Conservation (phyloP, 2,329 filamentous ascomycete genomes). For the Hypomyces rosellus region DNA sequence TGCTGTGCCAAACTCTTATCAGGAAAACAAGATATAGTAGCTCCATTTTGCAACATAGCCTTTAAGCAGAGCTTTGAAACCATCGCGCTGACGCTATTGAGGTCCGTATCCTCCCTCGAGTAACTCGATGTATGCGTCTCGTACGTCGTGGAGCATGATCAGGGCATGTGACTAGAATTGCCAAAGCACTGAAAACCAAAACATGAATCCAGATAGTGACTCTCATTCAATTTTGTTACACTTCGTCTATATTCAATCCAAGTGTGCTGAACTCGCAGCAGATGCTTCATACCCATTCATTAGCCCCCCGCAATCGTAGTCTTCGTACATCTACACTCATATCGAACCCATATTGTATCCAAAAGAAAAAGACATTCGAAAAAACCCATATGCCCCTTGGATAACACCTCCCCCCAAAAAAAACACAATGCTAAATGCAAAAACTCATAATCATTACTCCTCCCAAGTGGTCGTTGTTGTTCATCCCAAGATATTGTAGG, state of each 20-base stretch:
- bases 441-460: neutral
- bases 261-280: too few relatives aligned
- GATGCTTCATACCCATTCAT: neutral
- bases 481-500: neutral
- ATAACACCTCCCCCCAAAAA: neutral
- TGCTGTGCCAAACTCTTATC: too few relatives aligned
- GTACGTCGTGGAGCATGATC: too few relatives aligned
- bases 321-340: neutral
- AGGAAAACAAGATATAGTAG: too few relatives aligned
- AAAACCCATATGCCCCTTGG: neutral
- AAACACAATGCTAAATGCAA: neutral
- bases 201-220: too few relatives aligned
- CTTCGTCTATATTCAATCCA: neutral
- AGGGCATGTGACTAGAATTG: too few relatives aligned
- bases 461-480: neutral
- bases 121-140: too few relatives aligned
- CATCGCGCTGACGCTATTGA: too few relatives aligned
- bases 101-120: too few relatives aligned
- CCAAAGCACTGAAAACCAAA: too few relatives aligned
- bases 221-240: neutral
- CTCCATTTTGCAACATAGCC: too few relatives aligned
- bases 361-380: neutral
- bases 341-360: neutral
- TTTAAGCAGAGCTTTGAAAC: too few relatives aligned
- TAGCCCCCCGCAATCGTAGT: neutral